A percentile compares a stretch with the other conserved stretches of the same genome.
phyloP scores from a whole-genome alignment of 371 early-diverging fungal species.

The Batrachochytrium dendrobatidis region DNA sequence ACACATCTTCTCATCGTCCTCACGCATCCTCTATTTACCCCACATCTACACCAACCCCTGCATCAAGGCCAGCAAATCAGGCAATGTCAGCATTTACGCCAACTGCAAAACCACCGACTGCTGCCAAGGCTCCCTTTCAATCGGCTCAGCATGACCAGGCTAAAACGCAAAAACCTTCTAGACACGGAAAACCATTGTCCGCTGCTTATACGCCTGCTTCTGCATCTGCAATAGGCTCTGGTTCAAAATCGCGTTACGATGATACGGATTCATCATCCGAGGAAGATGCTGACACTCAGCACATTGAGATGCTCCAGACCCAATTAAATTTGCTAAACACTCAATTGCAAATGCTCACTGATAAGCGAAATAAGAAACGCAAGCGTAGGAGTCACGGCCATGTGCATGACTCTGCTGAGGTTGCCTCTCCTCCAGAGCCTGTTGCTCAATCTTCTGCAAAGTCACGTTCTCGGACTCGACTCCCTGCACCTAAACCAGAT shows the following conservation, averaged over 20 bases:
- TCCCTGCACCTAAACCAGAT: constrained; percentile 9
- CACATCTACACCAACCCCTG: neutral
- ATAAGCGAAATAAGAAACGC: constrained; percentile 43
- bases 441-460: neutral
- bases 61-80: too few species aligned
- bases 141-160: too few species aligned
- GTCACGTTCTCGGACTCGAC: neutral
- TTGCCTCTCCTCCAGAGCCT: neutral
- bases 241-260: too few species aligned
- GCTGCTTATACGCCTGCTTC: constrained; percentile 37
- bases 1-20: neutral
- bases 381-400: constrained; percentile 20
- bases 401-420: neutral
- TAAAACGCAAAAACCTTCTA: too few species aligned
- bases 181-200: constrained; percentile 21
- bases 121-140: too few species aligned
- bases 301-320: constrained; percentile 55
- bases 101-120: too few species aligned
- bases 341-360: constrained; percentile 47
- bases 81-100: too few species aligned
- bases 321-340: constrained; percentile 42
- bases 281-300: constrained; percentile 46
- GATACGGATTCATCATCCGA: neutral
- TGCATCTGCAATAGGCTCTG: neutral
- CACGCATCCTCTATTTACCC: neutral